Evolutionary conservation across 164 flowering plant genomes (phyloP), one percentile per base, ranked within the genome.

Genomic region (Litsea cubeba): DNA sequence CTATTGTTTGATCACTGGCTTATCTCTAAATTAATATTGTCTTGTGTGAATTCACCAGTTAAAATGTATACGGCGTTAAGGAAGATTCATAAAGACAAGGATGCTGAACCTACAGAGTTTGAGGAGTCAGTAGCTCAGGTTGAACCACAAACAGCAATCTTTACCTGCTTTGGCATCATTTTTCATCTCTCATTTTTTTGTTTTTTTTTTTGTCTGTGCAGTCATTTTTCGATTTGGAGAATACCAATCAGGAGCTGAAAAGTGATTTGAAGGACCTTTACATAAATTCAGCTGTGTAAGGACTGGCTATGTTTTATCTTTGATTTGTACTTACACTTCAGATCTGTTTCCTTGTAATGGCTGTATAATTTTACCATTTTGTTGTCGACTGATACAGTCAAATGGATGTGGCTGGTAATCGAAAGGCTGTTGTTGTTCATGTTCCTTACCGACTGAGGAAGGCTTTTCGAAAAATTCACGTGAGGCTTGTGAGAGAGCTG

Each of bases 401-500:
- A 20, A 58, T 71, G 12, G 74, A 71, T 60, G 20, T 71, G 15
- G 30, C 66, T 71, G 74, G 74, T 20, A 71, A 60, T 71, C 63
- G 46, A 7, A 71, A 62, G 50, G 74, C 54, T 12, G 74, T 71
- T 71, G 74, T 71, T 58, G 22, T 71, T 23, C 74, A 71, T 60
- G 50, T 58, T 58, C 66, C 74, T 18, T 62, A 60, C 22, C 25
- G 74, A n/a, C 30, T 71, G 50, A 62, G 74, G 26, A 71, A 71
- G 79, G 74, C 26, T 71, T 71, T 17, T 22, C 74, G 74, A 1
- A 71, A 71, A 62, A 71, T 71, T 60, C 66, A 71, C 78, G 82
- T 86, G 60, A 84, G 83, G 82, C 95, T 94, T 76, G 94, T 94
- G 35, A 85, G 97, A 65, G 98, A 93, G 82, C 85, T 91, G 22